phyloP scores from a whole-genome alignment of 306 rosid genomes.

The Ormosia emarginata region DNA sequence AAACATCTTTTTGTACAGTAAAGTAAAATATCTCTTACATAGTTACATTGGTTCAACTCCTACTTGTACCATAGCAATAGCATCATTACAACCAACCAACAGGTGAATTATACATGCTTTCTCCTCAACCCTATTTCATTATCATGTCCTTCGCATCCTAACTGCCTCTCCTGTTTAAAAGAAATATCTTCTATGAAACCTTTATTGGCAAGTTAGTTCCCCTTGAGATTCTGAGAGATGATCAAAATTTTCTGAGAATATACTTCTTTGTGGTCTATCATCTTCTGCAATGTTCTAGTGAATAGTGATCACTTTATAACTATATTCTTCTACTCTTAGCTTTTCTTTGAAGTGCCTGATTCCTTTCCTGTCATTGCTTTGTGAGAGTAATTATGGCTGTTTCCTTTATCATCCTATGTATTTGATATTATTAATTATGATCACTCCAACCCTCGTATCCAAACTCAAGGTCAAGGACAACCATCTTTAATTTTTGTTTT shows the following conservation, averaged over 20 bases:
- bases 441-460: slow-evolving; percentile 27
- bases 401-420: slow-evolving; percentile 40
- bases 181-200: neutral
- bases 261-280: neutral
- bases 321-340: slow-evolving; percentile 30
- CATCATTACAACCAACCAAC: slow-evolving; percentile 35
- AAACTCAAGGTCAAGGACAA: neutral
- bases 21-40: slow-evolving; percentile 8
- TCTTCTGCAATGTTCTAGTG: slow-evolving; percentile 22
- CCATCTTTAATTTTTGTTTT: slow-evolving; percentile 25
- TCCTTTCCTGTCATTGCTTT: slow-evolving; percentile 48
- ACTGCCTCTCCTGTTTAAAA: slow-evolving; percentile 27
- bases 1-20: slow-evolving; percentile 13
- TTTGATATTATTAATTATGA: slow-evolving; percentile 34
- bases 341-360: slow-evolving; percentile 31
- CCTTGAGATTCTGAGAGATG: slow-evolving; percentile 17
- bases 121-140: slow-evolving; percentile 24
- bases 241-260: neutral
- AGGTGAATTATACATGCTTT: too few species aligned
- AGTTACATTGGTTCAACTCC: slow-evolving; percentile 34
- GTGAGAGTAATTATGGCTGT: slow-evolving; percentile 67
- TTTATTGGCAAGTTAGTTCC: slow-evolving; percentile 26
- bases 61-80: slow-evolving; percentile 5
- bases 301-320: slow-evolving; percentile 22
- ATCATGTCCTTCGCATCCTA: slow-evolving; percentile 37